Base-by-base conservation (phyloP, 768 basidiomycete species). In the Albatrellus ellisii region DNA sequence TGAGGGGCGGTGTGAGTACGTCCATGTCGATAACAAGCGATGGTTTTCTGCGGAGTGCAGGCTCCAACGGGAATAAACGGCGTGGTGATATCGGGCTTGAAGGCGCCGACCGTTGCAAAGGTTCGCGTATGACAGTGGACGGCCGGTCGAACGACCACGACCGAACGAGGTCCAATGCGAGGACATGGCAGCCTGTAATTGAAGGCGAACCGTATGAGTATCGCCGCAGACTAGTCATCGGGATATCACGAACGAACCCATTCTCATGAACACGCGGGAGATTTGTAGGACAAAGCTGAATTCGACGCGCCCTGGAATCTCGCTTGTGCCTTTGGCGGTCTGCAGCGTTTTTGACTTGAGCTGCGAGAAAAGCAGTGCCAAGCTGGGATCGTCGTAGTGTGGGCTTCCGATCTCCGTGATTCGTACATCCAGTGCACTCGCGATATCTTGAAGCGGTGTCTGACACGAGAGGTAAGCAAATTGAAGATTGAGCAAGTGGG, bases 261-360 rank as follows among this genome's bases (percentile, higher is more conserved):
- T 94, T 45, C 88, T 69, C 53, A 85, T 89, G 52, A 97, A 91
- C 6, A 94, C 85, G 22, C 89, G 75, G 0, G 91, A 86, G 52
- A 90, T 89, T 62, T 98, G 92, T 22, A 92, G 65, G 8, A 99
- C 88, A 57, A 98, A 98, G 56, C 86, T 91, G 62, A 92, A 97
- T 56, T 99, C 94, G 10, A 79, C 75, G 34, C 73, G 71, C 14
- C 83, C 85, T 0, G 87, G 80, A 22, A 97, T 89, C 53, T 92
- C 87, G 52, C 79, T 89, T 0, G 87, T 89, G 11, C 94, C 94
- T 56, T 91, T 81, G 1, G 84, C 85, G 4, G 94, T 80, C 64
- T 98, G 94, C 21, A 98, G 62, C 0, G 91, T 91, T 65, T 85
- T 92, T 25, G 79, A 77, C 49, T 86, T 80, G 42, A 99, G 65